Conservation (phyloP, 345 rosid species). For the Aurinia saxatilis region DNA sequence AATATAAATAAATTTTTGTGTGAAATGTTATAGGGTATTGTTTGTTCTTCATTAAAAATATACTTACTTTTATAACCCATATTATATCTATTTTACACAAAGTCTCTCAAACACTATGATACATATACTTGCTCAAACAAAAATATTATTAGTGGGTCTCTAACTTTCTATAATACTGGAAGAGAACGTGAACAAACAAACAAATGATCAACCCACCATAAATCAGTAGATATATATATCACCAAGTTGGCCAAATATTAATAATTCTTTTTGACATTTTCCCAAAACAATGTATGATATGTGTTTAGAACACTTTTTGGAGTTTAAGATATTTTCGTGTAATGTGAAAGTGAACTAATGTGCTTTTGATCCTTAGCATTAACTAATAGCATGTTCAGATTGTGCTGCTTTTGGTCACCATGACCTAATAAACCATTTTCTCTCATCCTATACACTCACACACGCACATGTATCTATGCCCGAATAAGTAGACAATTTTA, state of each 20-base stretch:
- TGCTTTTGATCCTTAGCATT: slow-evolving; percentile 12
- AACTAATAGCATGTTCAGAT: slow-evolving; percentile 10
- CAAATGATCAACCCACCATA: slow-evolving; percentile 1
- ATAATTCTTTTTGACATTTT: slow-evolving; percentile 24
- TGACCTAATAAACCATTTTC: background rate
- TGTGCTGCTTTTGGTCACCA: slow-evolving; percentile 9
- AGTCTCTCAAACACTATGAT: background rate
- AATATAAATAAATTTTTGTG: no score
- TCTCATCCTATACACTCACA: background rate
- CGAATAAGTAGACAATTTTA: background rate
- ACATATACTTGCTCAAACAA: background rate
- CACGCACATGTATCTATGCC: background rate
- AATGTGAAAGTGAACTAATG: slow-evolving; percentile 13
- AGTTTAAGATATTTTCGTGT: slow-evolving; percentile 25
- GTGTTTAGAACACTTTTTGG: slow-evolving; percentile 10
- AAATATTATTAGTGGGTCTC: background rate
- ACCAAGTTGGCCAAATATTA: slow-evolving; percentile 23
- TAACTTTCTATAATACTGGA: background rate
- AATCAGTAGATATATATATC: background rate
- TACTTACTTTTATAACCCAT: no score
- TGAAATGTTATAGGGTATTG: no score
- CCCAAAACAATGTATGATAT: slow-evolving; percentile 1
- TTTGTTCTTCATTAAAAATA: no score
- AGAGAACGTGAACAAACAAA: background rate
- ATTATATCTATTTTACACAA: background rate